Percentiles rank a stretch among this genome's conserved stretches.
Evolutionary conservation across 2,329 filamentous ascomycete genomes (phyloP).

Genomic region (Colletotrichum tofieldiae): DNA sequence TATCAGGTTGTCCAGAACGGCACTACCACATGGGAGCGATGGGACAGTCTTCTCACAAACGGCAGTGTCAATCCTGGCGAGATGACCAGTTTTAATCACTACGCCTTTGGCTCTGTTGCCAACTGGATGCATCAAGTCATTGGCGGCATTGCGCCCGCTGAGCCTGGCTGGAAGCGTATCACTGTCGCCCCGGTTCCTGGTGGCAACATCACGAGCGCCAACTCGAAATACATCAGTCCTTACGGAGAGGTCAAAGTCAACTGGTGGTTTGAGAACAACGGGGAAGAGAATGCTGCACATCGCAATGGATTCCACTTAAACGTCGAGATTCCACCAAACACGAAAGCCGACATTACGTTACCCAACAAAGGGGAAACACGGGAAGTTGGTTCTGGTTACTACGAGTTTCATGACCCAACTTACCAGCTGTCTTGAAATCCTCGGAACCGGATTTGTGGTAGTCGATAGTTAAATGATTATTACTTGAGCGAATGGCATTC

Average conservation of each 20-base stretch:
- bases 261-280: slow-evolving; percentile 48
- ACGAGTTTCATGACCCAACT: slow-evolving; percentile 34
- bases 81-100: slow-evolving; percentile 69
- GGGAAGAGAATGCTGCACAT: slow-evolving; percentile 23
- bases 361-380: slow-evolving; percentile 25
- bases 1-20: slow-evolving; percentile 63
- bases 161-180: slow-evolving; percentile 59
- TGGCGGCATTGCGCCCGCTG: slow-evolving; percentile 57
- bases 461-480: no score
- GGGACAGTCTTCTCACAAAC: slow-evolving; percentile 63
- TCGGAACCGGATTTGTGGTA: neutral
- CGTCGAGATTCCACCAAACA: slow-evolving; percentile 28
- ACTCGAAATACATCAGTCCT: slow-evolving; percentile 50
- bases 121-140: slow-evolving; percentile 63
- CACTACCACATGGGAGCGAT: slow-evolving; percentile 67
- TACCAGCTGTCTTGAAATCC: slow-evolving; percentile 11
- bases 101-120: slow-evolving; percentile 64
- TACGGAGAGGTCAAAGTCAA: slow-evolving; percentile 51
- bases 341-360: slow-evolving; percentile 35
- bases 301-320: slow-evolving; percentile 38
- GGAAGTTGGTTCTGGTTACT: slow-evolving; percentile 36
- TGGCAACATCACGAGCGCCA: slow-evolving; percentile 54
- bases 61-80: slow-evolving; percentile 60
- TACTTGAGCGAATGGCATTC: no score
- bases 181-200: slow-evolving; percentile 55